Base-by-base conservation (phyloP, 306 rosid genomes). In the Malus asiatica region DNA sequence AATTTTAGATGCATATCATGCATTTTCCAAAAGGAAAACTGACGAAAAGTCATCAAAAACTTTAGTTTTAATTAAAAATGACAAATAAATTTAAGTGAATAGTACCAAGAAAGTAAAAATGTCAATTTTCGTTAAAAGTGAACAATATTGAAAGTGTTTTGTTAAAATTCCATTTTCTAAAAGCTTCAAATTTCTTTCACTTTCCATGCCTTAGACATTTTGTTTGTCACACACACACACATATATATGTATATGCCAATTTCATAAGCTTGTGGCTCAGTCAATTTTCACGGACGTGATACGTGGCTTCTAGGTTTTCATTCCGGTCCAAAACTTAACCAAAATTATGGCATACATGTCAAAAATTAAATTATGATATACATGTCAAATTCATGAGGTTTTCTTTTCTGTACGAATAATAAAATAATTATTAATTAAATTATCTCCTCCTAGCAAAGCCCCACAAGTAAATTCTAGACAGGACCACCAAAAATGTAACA, bases 291-390 rank as follows among this genome's bases (percentile, higher is more conserved):
- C 30, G 22, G 29, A 79, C 46, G 69, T 67, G 76, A 15, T 4
- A 48, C 19, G 8, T 48, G 53, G 46, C 59, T 33, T 14, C 53
- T 23, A 19, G 38, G 30, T 74, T 80, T 79, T 44, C 78, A 76
- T 51, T 72, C 65, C 68, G 23, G 75, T 73, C 83, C 75, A 74
- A 68, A 74, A 68, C 83, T 33, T 33, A 33, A 33, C 1, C 1
- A 27, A 33, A 32, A 32, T 25, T n/a, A 4, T 25, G 13, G 25
- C 11, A 60, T 80, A 46, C 68, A 59, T 23, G 57, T 59, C 68
- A 38, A 30, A 30, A 30, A 30, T 30, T 30, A 30, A 30, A 32
- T 32, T 32, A 33, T 33, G 38, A 33, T 33, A 33, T 33, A 33
- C 38, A 6, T 33, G 38, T 6, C 35, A 33, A 33, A 33, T 33